Evolutionary conservation across 148 eudicot genomes (phyloP).

Genomic region (Mesembryanthemum crystallinum): DNA sequence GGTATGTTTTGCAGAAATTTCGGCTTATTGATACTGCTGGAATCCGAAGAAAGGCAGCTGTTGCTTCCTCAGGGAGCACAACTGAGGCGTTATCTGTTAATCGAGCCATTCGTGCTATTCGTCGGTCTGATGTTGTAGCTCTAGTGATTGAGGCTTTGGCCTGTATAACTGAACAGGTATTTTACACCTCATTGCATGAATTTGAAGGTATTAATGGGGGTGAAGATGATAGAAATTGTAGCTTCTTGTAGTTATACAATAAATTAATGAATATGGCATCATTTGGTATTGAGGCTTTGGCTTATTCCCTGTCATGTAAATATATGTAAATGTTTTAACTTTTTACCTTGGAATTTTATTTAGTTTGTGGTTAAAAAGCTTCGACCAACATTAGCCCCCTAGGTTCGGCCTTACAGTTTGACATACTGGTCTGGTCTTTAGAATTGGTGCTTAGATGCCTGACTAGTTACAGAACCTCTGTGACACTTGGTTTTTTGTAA

Average conservation of each 20-base stretch:
- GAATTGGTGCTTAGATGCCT: too few relatives aligned
- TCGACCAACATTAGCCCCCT: too few relatives aligned
- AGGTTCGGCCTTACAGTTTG: too few relatives aligned
- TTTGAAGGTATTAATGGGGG: not conserved
- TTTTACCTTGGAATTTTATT: too few relatives aligned
- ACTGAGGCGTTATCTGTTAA: slow-evolving; percentile 96
- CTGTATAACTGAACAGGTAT: slow-evolving; percentile 98
- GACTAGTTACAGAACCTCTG: too few relatives aligned
- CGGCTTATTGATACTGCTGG: slow-evolving; percentile 98
- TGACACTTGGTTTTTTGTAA: too few relatives aligned
- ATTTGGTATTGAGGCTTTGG: not conserved
- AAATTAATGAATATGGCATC: not conserved
- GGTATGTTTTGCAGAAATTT: slow-evolving; percentile 59
- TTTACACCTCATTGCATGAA: slow-evolving; percentile 4
- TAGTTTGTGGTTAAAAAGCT: too few relatives aligned
- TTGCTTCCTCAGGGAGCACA: slow-evolving; percentile 94
- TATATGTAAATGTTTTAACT: too few relatives aligned
- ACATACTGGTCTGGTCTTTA: too few relatives aligned
- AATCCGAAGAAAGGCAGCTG: slow-evolving; percentile 79
- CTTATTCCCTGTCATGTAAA: not conserved
- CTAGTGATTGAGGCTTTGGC: slow-evolving; percentile 97
- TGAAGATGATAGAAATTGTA: not conserved
- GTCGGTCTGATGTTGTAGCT: slow-evolving; percentile 97
- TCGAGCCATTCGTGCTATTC: slow-evolving; percentile 92
- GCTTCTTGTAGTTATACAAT: not conserved